A percentile compares a stretch with the other conserved stretches of the same genome.
phyloP scores from a whole-genome alignment of 345 rosid species.

The Eucalyptus caleyi region DNA sequence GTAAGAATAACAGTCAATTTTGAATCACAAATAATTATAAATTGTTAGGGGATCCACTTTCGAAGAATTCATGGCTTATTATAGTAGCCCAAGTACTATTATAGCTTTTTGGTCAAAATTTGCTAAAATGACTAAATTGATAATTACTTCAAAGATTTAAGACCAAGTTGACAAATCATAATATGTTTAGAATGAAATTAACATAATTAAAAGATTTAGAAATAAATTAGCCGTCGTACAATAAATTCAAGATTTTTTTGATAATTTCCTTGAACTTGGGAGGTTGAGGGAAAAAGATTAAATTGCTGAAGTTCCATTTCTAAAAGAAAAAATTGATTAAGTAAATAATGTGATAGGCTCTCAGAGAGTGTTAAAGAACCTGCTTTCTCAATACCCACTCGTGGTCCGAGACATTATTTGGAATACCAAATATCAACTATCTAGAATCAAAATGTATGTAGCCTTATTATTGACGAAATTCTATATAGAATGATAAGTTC shows the following conservation, averaged over 20 bases:
- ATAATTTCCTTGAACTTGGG: not conserved
- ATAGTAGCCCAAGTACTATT: too few relatives aligned
- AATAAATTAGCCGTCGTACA: rapidly evolving
- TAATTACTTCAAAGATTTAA: too few relatives aligned
- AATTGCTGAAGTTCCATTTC: not conserved
- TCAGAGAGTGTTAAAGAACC: not conserved
- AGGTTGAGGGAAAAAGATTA: not conserved
- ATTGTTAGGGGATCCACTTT: too few relatives aligned
- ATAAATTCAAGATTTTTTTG: too few relatives aligned
- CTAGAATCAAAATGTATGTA: not conserved
- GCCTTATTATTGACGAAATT: not conserved
- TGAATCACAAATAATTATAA: too few relatives aligned
- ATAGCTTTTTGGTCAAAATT: not conserved
- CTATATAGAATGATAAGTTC: not conserved
- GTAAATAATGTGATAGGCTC: not conserved
- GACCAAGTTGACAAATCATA: too few relatives aligned
- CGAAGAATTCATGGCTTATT: too few relatives aligned
- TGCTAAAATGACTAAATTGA: too few relatives aligned
- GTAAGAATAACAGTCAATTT: too few relatives aligned
- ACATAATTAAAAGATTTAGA: not conserved
- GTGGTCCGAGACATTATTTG: not conserved
- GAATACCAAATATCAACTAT: not conserved
- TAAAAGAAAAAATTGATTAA: not conserved
- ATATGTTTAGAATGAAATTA: too few relatives aligned
- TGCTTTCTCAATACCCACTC: not conserved